phyloP scores from a whole-genome alignment of 2,329 filamentous ascomycete genomes.

The Apiospora aurea region DNA sequence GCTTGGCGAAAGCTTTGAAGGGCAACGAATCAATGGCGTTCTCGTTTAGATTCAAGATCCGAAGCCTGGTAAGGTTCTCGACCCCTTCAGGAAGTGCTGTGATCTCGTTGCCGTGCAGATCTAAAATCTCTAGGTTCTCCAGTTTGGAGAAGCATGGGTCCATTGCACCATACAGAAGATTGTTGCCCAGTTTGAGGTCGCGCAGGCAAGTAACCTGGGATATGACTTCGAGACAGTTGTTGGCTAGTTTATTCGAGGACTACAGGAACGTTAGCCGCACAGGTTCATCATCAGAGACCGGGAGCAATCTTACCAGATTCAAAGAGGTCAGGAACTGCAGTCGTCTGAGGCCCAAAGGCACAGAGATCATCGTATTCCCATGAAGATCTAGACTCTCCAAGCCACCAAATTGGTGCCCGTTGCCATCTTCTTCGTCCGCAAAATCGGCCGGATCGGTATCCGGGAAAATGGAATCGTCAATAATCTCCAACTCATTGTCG shows the following conservation, averaged over 20 bases:
- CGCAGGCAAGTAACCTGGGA: slow-evolving; percentile 74
- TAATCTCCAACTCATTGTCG: slow-evolving; percentile 82
- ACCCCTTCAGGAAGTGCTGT: slow-evolving; percentile 73
- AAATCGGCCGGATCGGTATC: slow-evolving; percentile 67
- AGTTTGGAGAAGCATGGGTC: slow-evolving; percentile 69
- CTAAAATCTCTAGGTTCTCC: slow-evolving; percentile 76
- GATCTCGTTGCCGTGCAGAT: slow-evolving; percentile 82
- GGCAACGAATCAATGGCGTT: slow-evolving; percentile 78
- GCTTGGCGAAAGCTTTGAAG: slow-evolving; percentile 69
- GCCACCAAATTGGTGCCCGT: slow-evolving; percentile 80
- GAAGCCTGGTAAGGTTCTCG: slow-evolving; percentile 71
- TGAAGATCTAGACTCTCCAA: slow-evolving; percentile 86
- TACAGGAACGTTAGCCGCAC: slow-evolving; percentile 40
- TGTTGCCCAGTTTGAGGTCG: slow-evolving; percentile 83
- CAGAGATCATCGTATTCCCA: slow-evolving; percentile 75
- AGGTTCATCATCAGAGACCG: background rate
- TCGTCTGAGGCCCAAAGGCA: slow-evolving; percentile 79
- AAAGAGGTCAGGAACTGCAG: slow-evolving; percentile 78
- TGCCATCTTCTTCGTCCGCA: slow-evolving; percentile 69
- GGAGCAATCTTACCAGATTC: slow-evolving; percentile 71
- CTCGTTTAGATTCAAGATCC: slow-evolving; percentile 79
- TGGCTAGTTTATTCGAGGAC: slow-evolving; percentile 83
- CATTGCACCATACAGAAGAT: slow-evolving; percentile 74
- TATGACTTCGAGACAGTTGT: slow-evolving; percentile 75
- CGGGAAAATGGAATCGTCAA: slow-evolving; percentile 81